phyloP scores from a whole-genome alignment of 495 filamentous ascomycete genomes.

The Lindgomyces ingoldianus region DNA sequence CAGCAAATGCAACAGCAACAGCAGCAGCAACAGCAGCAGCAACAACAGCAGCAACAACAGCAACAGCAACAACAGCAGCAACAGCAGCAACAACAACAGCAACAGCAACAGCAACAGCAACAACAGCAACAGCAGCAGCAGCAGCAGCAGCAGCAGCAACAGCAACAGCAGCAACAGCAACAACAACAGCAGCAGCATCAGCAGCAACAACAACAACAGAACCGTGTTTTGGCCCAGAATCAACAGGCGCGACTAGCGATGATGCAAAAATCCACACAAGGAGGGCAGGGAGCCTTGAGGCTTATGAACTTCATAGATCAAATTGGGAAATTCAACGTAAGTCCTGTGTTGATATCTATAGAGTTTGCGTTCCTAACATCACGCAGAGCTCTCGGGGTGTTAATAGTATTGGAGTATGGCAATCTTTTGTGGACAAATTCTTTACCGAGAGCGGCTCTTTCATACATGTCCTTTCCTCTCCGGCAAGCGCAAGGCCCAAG shows the following conservation, averaged over 20 bases:
- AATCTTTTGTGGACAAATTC: constrained; percentile 70
- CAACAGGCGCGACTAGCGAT: constrained; percentile 17
- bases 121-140: constrained; percentile 27
- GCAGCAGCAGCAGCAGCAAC: constrained; percentile 16
- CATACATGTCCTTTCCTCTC: constrained; percentile 10
- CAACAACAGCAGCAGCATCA: constrained; percentile 36
- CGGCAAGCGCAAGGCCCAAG: constrained; percentile 55
- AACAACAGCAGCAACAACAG: constrained; percentile 27
- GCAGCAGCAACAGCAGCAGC: constrained; percentile 32
- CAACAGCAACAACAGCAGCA: constrained; percentile 11
- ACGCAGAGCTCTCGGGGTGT: not conserved
- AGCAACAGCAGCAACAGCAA: constrained; percentile 4
- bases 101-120: constrained; percentile 30
- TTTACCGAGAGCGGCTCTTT: constrained; percentile 55
- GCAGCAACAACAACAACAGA: constrained; percentile 23
- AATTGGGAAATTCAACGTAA: constrained; percentile 64
- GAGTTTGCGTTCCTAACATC: not conserved
- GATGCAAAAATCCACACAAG: constrained; percentile 30
- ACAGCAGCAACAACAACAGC: constrained; percentile 26
- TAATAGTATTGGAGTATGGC: constrained; percentile 71
- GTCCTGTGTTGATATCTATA: constrained; percentile 30
- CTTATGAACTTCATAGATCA: constrained; percentile 71
- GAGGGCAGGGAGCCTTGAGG: constrained; percentile 59
- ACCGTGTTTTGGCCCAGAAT: constrained; percentile 12
- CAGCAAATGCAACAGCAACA: constrained; percentile 9